Percentiles rank a stretch among this genome's conserved stretches.
Evolutionary conservation across 495 filamentous ascomycete species (phyloP).

Genomic region (Hypoxylon lienhwacheense): DNA sequence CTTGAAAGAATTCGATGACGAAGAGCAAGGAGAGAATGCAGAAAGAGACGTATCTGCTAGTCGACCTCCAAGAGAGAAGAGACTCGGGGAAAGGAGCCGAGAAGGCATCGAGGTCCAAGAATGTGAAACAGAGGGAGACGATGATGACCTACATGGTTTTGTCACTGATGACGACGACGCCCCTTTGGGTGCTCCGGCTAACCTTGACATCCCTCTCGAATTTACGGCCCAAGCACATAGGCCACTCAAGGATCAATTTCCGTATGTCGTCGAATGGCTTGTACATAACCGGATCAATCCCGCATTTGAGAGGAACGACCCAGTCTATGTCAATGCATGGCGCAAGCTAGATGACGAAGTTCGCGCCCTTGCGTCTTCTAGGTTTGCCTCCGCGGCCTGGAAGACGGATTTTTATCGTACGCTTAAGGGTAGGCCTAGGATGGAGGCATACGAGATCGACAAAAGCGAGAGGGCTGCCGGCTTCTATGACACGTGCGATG

Average conservation of each 20-base stretch:
- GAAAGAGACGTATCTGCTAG: constrained; percentile 28
- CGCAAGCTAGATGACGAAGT: constrained; percentile 74
- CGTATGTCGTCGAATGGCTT: constrained; percentile 79
- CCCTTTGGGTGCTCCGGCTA: constrained; percentile 62
- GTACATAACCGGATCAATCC: constrained; percentile 73
- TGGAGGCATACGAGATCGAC: constrained; percentile 40
- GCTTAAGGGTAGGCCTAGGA: constrained; percentile 64
- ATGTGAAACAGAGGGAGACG: constrained; percentile 47
- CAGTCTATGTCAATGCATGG: constrained; percentile 71
- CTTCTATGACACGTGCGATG: constrained; percentile 63
- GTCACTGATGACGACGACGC: constrained; percentile 66
- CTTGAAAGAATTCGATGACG: constrained; percentile 53
- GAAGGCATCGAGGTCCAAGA: constrained; percentile 24
- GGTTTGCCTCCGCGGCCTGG: constrained; percentile 76
- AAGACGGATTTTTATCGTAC: constrained; percentile 64
- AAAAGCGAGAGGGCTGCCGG: constrained; percentile 32
- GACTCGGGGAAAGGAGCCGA: constrained; percentile 13
- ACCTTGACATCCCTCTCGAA: constrained; percentile 65
- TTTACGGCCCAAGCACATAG: constrained; percentile 68
- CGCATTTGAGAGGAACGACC: constrained; percentile 64
- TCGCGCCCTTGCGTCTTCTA: constrained; percentile 65
- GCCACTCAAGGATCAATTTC: constrained; percentile 75
- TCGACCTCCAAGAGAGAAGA: constrained; percentile 20
- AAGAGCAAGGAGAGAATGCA: constrained; percentile 40
- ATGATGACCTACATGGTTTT: constrained; percentile 72